These are phyloP conservation scores for Eimeria necatrix DNA, from an alignment of 169 alveolate genomes.

Conservation along the genomic window DNA sequence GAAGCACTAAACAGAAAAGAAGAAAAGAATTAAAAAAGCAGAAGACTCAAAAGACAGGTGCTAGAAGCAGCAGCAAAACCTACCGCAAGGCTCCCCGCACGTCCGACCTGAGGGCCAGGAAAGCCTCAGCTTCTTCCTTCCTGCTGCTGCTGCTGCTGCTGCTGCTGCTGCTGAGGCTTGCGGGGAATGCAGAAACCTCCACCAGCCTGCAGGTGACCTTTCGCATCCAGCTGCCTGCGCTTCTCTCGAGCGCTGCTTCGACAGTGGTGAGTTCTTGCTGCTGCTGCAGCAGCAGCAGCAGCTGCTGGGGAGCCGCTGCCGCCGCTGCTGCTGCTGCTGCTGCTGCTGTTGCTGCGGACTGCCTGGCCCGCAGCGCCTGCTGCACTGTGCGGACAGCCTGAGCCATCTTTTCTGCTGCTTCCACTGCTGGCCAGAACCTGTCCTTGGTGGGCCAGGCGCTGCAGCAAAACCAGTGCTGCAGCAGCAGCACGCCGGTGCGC, in stretches of 20 bases:
- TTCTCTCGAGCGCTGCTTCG: constrained; percentile 20
- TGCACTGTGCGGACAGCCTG: constrained; percentile 8
- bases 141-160: background rate
- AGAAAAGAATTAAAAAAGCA: no score
- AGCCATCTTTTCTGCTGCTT: constrained; percentile 35
- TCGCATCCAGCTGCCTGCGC: constrained; percentile 38
- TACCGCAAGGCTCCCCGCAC: constrained; percentile 49
- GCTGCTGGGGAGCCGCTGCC: background rate
- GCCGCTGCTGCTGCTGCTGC: constrained; percentile 34
- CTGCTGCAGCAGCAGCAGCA: constrained; percentile 10
- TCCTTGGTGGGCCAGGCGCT: background rate
- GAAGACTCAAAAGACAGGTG: no score
- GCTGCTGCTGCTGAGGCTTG: constrained; percentile 9
- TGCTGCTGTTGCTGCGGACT: background rate
- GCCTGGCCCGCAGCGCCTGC: constrained; percentile 22
- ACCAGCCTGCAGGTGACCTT: background rate
- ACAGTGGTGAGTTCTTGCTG: background rate
- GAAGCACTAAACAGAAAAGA: no score
- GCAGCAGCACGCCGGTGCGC: constrained; percentile 14
- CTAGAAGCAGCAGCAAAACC: background rate
- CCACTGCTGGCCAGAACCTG: constrained; percentile 23
- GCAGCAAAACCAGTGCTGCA: constrained; percentile 69
- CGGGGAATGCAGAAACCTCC: constrained; percentile 17
- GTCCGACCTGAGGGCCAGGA: constrained; percentile 9
- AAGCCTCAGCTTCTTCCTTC: constrained; percentile 13